A percentile compares a stretch with the other conserved stretches of the same genome.
These are phyloP conservation scores for Plantago coronopus DNA, from an alignment of 305 asterid genomes.

Conservation along the genomic window DNA sequence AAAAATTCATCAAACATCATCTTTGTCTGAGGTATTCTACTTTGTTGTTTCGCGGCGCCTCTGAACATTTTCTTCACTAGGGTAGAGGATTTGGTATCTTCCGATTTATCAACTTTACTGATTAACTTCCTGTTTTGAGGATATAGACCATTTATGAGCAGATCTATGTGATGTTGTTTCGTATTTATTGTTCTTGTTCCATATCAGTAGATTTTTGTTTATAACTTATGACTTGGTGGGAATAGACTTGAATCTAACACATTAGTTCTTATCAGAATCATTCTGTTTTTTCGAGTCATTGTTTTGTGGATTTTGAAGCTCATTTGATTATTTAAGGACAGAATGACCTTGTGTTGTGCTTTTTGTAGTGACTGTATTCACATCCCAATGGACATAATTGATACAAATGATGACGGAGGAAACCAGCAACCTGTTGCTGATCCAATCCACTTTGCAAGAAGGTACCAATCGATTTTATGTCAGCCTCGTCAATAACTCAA, in stretches of 20 bases:
- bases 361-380: background rate
- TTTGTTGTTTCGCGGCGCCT: background rate
- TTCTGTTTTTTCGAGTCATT: background rate
- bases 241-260: background rate
- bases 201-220: background rate
- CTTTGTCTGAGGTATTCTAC: background rate
- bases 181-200: background rate
- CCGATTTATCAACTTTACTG: background rate
- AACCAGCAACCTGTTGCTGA: constrained; percentile 31
- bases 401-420: constrained; percentile 26
- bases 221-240: background rate
- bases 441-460: constrained; percentile 44
- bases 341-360: background rate
- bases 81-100: background rate
- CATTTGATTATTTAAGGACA: background rate
- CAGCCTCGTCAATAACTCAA: background rate
- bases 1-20: background rate
- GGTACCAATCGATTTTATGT: constrained; percentile 30
- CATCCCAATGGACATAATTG: constrained; percentile 18
- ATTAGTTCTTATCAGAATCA: too few relatives aligned
- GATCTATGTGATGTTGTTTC: background rate
- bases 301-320: background rate
- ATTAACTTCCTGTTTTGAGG: too few relatives aligned
- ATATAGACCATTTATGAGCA: too few relatives aligned
- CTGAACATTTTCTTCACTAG: background rate